Evolutionary conservation across 495 filamentous ascomycete species (phyloP).

Genomic region (Pseudoneurospora amorphoporcata): DNA sequence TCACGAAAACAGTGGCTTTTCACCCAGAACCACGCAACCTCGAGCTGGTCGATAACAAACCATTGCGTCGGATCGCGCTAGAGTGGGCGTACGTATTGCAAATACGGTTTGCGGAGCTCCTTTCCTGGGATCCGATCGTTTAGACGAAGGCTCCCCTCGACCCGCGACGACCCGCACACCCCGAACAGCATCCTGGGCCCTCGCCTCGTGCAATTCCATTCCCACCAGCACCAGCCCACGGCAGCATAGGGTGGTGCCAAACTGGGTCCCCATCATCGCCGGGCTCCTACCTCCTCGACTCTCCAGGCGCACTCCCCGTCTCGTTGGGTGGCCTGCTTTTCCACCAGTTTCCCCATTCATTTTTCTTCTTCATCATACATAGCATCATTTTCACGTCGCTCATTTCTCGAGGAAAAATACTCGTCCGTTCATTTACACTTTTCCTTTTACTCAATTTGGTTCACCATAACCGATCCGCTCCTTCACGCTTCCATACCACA

Average conservation of each 20-base stretch:
- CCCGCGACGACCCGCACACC: slow-evolving; percentile 10
- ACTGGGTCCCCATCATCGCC: not conserved
- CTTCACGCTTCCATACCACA: not conserved
- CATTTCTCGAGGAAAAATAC: slow-evolving; percentile 19
- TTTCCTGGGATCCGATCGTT: not conserved
- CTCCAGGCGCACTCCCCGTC: not conserved
- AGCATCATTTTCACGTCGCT: slow-evolving; percentile 24
- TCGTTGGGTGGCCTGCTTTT: not conserved
- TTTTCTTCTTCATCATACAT: slow-evolving; percentile 13
- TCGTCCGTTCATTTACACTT: slow-evolving; percentile 23
- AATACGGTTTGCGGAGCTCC: not conserved
- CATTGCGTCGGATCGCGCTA: slow-evolving; percentile 15
- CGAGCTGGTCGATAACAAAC: slow-evolving; percentile 6
- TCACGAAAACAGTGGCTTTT: not conserved
- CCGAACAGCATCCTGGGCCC: slow-evolving; percentile 13
- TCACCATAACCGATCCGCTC: not conserved
- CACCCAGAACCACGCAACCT: slow-evolving; percentile 6
- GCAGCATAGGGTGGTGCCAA: not conserved
- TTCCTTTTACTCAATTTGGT: slow-evolving; percentile 5
- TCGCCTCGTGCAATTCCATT: not conserved
- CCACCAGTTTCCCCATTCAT: slow-evolving; percentile 5
- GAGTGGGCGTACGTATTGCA: not conserved
- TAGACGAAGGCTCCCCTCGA: not conserved
- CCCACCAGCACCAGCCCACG: not conserved
- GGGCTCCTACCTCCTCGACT: slow-evolving; percentile 2